These are phyloP conservation scores for Triadica sebifera DNA, from an alignment of 345 rosid species.

Conservation along the genomic window DNA sequence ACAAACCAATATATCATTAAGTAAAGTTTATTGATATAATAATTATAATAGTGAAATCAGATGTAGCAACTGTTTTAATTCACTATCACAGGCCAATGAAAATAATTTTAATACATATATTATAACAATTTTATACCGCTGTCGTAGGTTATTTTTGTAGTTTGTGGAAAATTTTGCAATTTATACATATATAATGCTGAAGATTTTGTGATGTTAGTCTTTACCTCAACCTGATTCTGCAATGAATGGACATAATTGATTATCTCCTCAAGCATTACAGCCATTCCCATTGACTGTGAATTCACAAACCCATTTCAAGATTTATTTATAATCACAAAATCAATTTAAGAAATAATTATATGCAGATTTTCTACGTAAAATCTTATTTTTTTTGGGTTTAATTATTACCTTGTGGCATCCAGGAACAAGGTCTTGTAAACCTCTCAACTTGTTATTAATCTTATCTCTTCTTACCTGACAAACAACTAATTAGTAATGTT, in stretches of 20 bases:
- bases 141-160: too few species aligned
- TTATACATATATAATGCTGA: too few species aligned
- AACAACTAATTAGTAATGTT: neutral
- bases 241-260: conserved; percentile 36
- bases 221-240: conserved; percentile 38
- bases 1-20: too few species aligned
- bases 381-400: neutral
- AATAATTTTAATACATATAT: too few species aligned
- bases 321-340: neutral
- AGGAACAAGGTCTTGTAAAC: conserved; percentile 33
- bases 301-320: neutral
- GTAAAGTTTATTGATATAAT: too few species aligned
- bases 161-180: too few species aligned
- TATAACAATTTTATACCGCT: too few species aligned
- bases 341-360: neutral
- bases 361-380: neutral
- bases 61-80: too few species aligned
- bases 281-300: conserved; percentile 36
- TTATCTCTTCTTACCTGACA: conserved; percentile 33
- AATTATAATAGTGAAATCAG: too few species aligned
- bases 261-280: conserved; percentile 36
- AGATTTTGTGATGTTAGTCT: neutral
- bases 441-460: conserved; percentile 29
- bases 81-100: too few species aligned
- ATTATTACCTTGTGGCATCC: conserved; percentile 31